Base-by-base conservation (phyloP, 768 basidiomycete species). In the Naganishia vishniacii region DNA sequence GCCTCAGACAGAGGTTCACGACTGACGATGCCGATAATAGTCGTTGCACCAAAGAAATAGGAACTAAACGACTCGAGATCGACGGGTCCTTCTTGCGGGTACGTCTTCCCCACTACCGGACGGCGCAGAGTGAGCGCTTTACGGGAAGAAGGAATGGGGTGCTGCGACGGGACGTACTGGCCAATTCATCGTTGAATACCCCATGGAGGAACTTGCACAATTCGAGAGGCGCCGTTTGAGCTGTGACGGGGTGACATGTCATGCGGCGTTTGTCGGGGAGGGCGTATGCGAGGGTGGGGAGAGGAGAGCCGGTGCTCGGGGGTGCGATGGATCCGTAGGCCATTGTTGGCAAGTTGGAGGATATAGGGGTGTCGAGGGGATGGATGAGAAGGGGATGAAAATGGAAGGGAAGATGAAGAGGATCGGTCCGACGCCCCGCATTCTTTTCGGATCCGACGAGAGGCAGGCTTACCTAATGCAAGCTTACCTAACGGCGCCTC, bases 31-130 rank as follows among this genome's bases (percentile, higher is more conserved):
- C 84, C 89, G 59, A 92, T 74, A 69, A 92, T 81, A 2, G 88
- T 85, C 69, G 88, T 88, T 23, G 82, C 86, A 0, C 84, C 82
- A 69, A 89, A 88, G 77, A 87, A 92, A 75, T 90, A 91, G 12
- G 81, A 79, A 64, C 81, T 82, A 77, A 91, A 95, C 2, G 81
- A 78, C 32, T 82, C 77, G 25, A 81, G 80, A 6, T 78, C 74
- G 62, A 81, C 75, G 18, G 72, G 68, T 9, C 73, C 76, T 76
- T 91, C 88, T 77, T 93, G 91, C 0, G 91, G 91, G 76, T 93
- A 94, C 8, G 91, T 90, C 67, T 79, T 71, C 1, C 92, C 92
- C 48, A 68, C 77, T 77, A 28, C 15, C 13, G 15, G 61, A 4
- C 34, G 20, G 3, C 18, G n/a, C n/a, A n/a, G n/a, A n/a, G n/a